Percentiles rank a stretch among this genome's conserved stretches.
phyloP scores from a whole-genome alignment of 306 rosid species.

The Cicer chorassanicum region DNA sequence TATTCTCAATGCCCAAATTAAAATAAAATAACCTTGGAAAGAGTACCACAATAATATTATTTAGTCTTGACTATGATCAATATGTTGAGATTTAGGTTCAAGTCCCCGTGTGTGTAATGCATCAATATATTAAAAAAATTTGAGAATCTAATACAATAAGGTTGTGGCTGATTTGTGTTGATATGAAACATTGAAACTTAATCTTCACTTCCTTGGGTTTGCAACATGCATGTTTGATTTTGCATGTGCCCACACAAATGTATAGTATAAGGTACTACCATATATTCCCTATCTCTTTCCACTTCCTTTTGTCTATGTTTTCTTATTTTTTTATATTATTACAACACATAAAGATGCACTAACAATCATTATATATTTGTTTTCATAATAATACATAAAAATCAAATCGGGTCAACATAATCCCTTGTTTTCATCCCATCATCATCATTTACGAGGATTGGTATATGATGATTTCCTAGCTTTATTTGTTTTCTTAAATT shows the following conservation, averaged over 20 bases:
- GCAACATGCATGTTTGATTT: constrained; percentile 47
- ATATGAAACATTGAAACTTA: constrained; percentile 54
- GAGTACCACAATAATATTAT: constrained; percentile 8
- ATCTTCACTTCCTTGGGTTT: constrained; percentile 48
- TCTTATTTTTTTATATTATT: constrained; percentile 8
- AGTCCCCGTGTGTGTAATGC: constrained; percentile 58
- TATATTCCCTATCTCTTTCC: constrained; percentile 85
- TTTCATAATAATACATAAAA: constrained; percentile 39
- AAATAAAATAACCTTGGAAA: neutral
- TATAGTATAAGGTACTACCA: constrained; percentile 60
- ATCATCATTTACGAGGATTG: constrained; percentile 2
- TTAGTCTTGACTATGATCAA: constrained; percentile 6
- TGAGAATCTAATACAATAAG: constrained; percentile 59
- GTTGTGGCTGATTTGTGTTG: constrained; percentile 61
- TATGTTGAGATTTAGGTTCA: constrained; percentile 43
- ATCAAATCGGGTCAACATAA: constrained; percentile 53
- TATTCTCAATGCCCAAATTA: constrained; percentile 11
- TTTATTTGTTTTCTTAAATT: constrained; percentile 6
- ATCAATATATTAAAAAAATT: constrained; percentile 30
- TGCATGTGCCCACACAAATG: constrained; percentile 83
- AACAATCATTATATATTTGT: constrained; percentile 34
- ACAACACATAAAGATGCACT: constrained; percentile 28
- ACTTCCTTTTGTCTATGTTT: constrained; percentile 66
- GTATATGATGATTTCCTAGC: neutral
- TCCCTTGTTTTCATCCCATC: constrained; percentile 55